These are phyloP conservation scores for Xylogone sp. DNA, from an alignment of 2,329 filamentous ascomycete species.

Conservation along the genomic window DNA sequence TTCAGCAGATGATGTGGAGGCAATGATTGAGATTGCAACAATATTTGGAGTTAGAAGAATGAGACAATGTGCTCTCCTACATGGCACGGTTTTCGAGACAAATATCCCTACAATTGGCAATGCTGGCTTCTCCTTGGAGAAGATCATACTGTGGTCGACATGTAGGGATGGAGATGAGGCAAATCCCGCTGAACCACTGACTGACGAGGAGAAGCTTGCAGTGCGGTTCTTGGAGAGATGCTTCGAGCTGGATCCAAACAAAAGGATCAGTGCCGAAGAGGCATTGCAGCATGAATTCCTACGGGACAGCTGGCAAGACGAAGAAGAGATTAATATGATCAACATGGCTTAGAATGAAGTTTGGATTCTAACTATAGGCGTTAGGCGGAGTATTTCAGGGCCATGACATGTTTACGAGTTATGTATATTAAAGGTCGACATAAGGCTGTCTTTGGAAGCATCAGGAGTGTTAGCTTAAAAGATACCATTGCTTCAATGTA, in stretches of 20 bases:
- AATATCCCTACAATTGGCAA: conserved; percentile 87
- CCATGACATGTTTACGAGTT: neutral
- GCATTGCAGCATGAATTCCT: conserved; percentile 73
- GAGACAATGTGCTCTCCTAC: conserved; percentile 75
- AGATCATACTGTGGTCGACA: conserved; percentile 94
- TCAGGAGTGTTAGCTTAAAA: neutral
- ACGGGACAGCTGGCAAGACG: conserved; percentile 35
- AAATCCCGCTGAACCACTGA: conserved; percentile 46
- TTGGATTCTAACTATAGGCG: neutral
- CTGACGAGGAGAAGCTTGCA: conserved; percentile 66
- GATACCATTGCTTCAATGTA: neutral
- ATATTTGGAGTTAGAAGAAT: conserved; percentile 87
- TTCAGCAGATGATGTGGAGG: conserved; percentile 95
- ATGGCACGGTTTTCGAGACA: conserved; percentile 89
- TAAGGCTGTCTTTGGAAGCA: neutral
- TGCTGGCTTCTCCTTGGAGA: conserved; percentile 81
- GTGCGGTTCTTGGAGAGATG: conserved; percentile 68
- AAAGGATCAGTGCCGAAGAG: conserved; percentile 70
- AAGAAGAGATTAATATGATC: conserved; percentile 47
- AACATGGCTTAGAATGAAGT: neutral
- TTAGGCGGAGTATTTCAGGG: neutral
- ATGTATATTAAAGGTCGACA: neutral
- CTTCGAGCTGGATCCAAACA: conserved; percentile 71
- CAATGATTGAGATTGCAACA: conserved; percentile 93
- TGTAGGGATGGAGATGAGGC: conserved; percentile 60